Evolutionary conservation across 495 filamentous ascomycete genomes (phyloP).

Genomic region (Cudoniella acicularis): DNA sequence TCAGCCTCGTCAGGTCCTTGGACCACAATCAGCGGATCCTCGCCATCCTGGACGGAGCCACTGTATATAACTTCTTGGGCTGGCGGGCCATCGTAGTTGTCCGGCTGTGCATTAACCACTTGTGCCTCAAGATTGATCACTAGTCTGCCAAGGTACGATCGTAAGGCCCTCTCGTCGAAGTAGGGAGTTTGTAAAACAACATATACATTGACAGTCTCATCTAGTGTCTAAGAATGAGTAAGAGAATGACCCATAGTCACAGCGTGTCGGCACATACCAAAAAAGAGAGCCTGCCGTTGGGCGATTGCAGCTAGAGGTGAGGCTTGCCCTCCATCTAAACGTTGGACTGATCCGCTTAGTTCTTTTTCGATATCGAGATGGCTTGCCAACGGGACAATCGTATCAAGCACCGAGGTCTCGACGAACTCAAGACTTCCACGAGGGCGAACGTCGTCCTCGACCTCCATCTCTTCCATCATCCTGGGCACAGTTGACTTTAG

Average conservation of each 20-base stretch:
- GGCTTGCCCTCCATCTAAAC: constrained; percentile 18
- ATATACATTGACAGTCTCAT: constrained; percentile 74
- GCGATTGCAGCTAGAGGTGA: constrained; percentile 38
- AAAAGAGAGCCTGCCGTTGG: constrained; percentile 48
- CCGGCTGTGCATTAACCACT: constrained; percentile 56
- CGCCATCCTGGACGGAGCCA: constrained; percentile 52
- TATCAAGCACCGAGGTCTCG: constrained; percentile 69
- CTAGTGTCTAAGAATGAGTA: constrained; percentile 65
- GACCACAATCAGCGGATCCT: constrained; percentile 60
- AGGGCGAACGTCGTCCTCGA: constrained; percentile 10
- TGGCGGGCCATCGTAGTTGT: constrained; percentile 41
- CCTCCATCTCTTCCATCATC: constrained; percentile 16
- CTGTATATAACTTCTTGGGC: constrained; percentile 64
- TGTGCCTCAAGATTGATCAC: constrained; percentile 67
- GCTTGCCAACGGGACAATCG: constrained; percentile 71
- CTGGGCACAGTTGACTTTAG: too few relatives aligned
- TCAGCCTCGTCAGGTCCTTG: constrained; percentile 45
- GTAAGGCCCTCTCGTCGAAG: constrained; percentile 54
- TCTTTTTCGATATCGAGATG: constrained; percentile 60
- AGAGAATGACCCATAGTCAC: constrained; percentile 36
- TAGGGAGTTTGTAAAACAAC: constrained; percentile 67
- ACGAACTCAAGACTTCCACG: constrained; percentile 52
- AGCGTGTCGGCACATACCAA: constrained; percentile 55
- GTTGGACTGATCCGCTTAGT: constrained; percentile 37
- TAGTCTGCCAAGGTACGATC: constrained; percentile 58